Conservation (phyloP, 2,329 filamentous ascomycete genomes). For the Blastomyces parvus region DNA sequence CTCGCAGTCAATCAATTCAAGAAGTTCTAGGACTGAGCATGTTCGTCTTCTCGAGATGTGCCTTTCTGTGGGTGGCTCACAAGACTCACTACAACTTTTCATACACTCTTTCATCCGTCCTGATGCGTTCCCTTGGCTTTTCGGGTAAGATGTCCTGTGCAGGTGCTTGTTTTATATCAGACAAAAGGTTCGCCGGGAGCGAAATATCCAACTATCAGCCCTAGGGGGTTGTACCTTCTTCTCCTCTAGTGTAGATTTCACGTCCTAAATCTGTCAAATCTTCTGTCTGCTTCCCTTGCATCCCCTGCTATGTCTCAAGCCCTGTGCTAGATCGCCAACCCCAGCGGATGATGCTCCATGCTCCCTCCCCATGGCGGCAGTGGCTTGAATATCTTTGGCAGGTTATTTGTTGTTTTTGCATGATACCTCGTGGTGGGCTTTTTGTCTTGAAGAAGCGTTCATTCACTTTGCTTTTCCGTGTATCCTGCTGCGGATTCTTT, state of each 20-base stretch:
- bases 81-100: not conserved
- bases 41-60: not conserved
- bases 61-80: not conserved
- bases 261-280: not conserved
- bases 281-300: not conserved
- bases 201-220: not conserved
- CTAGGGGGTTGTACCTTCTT: not conserved
- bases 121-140: not conserved
- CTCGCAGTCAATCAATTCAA: not conserved
- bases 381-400: not conserved
- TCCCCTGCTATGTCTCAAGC: not conserved
- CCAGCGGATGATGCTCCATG: not conserved
- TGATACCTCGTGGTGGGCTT: not conserved
- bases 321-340: not conserved
- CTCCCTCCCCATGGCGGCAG: not conserved
- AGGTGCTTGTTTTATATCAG: not conserved
- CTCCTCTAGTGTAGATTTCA: not conserved
- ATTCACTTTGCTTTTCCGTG: not conserved
- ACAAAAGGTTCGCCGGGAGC: not conserved
- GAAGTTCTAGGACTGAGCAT: not conserved
- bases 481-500: not conserved
- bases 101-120: not conserved
- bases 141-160: not conserved
- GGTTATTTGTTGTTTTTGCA: not conserved
- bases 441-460: not conserved